phyloP scores from a whole-genome alignment of 2,329 filamentous ascomycete genomes.

The Arachnomyces sp. region DNA sequence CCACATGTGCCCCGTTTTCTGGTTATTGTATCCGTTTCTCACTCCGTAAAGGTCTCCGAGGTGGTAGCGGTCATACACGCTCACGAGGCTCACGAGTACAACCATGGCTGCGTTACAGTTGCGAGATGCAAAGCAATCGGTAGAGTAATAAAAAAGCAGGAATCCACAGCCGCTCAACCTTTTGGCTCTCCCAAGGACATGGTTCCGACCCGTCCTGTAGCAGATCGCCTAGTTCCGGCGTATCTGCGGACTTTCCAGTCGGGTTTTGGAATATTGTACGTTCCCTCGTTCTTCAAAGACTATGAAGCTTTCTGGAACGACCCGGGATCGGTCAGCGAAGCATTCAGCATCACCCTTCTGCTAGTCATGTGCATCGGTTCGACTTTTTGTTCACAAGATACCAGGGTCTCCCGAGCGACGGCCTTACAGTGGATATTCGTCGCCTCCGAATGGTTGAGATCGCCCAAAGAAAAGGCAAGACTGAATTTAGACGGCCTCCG shows the following conservation, averaged over 20 bases:
- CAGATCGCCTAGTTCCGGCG: conserved; percentile 45
- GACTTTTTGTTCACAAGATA: conserved; percentile 31
- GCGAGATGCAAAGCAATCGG: no score
- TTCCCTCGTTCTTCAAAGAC: conserved; percentile 49
- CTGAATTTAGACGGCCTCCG: conserved; percentile 26
- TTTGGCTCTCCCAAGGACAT: no score
- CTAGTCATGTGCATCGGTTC: conserved; percentile 35
- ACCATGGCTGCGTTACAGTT: no score
- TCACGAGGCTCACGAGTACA: no score
- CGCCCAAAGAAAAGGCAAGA: conserved; percentile 23
- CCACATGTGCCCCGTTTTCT: conserved; percentile 14
- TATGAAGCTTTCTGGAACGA: conserved; percentile 50
- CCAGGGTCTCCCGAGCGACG: no score
- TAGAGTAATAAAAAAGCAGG: no score
- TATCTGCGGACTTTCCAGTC: conserved; percentile 53
- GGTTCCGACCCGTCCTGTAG: conserved; percentile 36
- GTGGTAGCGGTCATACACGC: no score
- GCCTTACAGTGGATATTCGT: conserved; percentile 26
- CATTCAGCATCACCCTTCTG: conserved; percentile 41
- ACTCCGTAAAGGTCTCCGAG: no score
- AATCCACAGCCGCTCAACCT: no score
- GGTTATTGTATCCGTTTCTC: no score
- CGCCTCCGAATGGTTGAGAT: conserved; percentile 27
- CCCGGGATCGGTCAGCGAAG: conserved; percentile 30
- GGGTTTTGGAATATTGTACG: conserved; percentile 50